Conservation (phyloP, 2,329 filamentous ascomycete genomes). For the Ustulina deusta region DNA sequence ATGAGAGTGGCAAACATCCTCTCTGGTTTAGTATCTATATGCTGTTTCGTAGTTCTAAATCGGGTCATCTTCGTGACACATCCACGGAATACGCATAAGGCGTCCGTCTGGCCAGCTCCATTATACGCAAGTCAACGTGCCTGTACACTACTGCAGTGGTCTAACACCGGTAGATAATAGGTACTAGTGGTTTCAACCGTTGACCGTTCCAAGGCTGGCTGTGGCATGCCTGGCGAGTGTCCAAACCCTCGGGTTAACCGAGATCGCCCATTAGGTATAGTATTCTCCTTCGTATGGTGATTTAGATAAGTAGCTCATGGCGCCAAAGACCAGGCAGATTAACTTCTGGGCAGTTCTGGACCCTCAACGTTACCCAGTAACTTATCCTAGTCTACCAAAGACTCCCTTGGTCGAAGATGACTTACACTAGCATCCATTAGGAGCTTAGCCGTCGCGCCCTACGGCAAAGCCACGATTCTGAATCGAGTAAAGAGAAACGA, state of each 20-base stretch:
- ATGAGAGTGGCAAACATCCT: slow-evolving; percentile 19
- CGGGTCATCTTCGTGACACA: slow-evolving; percentile 11
- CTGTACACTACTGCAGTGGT: not conserved
- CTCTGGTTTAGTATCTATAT: slow-evolving; percentile 9
- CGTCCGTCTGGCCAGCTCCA: slow-evolving; percentile 20
- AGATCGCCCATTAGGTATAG: not conserved
- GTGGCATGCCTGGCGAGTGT: slow-evolving; percentile 20
- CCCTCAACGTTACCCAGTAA: slow-evolving; percentile 12
- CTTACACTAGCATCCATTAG: slow-evolving; percentile 23
- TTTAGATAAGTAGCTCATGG: slow-evolving; percentile 24
- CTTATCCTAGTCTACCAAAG: slow-evolving; percentile 33
- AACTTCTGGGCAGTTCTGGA: slow-evolving; percentile 9
- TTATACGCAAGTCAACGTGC: slow-evolving; percentile 22
- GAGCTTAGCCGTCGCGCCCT: slow-evolving; percentile 33
- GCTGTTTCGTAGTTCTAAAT: slow-evolving; percentile 25
- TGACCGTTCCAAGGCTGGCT: slow-evolving; percentile 24
- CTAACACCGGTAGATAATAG: slow-evolving; percentile 34
- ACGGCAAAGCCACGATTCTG: slow-evolving; percentile 42
- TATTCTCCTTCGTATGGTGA: not conserved
- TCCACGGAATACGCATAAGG: slow-evolving; percentile 16
- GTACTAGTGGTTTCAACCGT: slow-evolving; percentile 31
- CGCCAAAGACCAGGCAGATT: slow-evolving; percentile 30
- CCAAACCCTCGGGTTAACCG: slow-evolving; percentile 30
- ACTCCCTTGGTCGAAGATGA: slow-evolving; percentile 30
- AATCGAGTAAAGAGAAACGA: slow-evolving; percentile 50